Evolutionary conservation across 2,329 filamentous ascomycete genomes (phyloP).

Genomic region (Cladophialophora immunda): DNA sequence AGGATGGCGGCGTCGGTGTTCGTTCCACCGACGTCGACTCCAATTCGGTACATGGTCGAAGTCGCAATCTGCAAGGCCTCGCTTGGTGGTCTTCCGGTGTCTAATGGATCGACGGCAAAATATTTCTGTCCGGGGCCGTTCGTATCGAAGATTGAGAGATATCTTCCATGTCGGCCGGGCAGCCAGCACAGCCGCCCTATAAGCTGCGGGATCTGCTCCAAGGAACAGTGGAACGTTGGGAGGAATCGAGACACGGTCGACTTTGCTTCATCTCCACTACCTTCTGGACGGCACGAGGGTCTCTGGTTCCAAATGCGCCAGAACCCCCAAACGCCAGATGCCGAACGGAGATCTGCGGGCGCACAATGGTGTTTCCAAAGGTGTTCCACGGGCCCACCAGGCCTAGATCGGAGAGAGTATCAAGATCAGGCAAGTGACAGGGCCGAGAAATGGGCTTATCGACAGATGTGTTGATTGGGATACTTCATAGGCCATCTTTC

Average conservation of each 20-base stretch:
- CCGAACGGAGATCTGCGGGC: conserved; percentile 19
- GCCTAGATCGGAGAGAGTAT: neutral
- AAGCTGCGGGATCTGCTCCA: neutral
- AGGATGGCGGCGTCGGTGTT: conserved; percentile 58
- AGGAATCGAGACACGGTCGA: neutral
- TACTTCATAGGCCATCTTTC: neutral
- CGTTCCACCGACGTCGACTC: conserved; percentile 51
- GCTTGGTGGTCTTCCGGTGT: conserved; percentile 2
- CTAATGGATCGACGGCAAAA: neutral
- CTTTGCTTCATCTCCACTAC: neutral
- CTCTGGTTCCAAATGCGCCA: neutral
- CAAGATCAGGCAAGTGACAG: neutral
- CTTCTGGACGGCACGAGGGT: neutral
- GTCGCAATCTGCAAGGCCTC: neutral
- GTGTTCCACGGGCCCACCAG: neutral
- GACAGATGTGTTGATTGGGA: neutral
- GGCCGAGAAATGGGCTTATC: neutral
- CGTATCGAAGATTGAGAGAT: neutral
- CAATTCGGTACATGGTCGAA: conserved; percentile 52
- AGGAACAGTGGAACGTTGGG: neutral
- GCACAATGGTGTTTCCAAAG: neutral
- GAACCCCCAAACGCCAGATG: neutral
- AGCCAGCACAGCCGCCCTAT: neutral
- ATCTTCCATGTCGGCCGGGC: neutral
- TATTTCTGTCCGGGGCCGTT: neutral